Base-by-base conservation (phyloP, 75 land plant genomes). In the Isoetes taiwanensis region DNA sequence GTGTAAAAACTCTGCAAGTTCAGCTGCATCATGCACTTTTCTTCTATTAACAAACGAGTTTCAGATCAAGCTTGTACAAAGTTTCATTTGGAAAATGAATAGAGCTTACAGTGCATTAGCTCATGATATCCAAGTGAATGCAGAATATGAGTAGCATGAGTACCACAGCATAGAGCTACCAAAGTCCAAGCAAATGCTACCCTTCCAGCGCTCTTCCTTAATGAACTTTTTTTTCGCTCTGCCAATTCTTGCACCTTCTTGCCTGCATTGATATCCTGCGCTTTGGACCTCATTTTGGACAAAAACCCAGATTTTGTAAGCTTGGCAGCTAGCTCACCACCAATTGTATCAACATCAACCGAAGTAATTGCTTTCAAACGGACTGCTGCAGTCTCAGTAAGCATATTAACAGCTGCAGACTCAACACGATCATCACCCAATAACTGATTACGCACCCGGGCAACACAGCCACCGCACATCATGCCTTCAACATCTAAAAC, bases 391-490 rank as follows among this genome's bases (percentile, higher is more conserved):
- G 96, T 84, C 70, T 93, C 98, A 11, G 90, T 84, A 66, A 93
- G 30, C 85, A 93, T 63, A 55, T 93, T 93, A 43, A 93, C 99
- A 30, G 75, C 96, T 0, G 62, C 96, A 5, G 86, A 80, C 3
- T 78, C 82, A 20, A 94, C 99, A 5, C 80, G 74, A 9, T 70
- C 74, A 28, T 94, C 85, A 25, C 81, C 5, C 0, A 63, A n/a
- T 12, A 94, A 62, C 28, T 83, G 57, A 25, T 73, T 59, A 34
- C 77, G 78, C 37, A 94, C 96, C 14, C 99, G 86, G 0, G 90
- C 68, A 0, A 75, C 99, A 59, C 99, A 94, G 21, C 69, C 90
- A 25, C 96, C 99, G 72, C 99, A 94, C 96, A 88, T 84, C 99
- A 94, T 94, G 2, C 99, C 99, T 37, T 74, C 37, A 25, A 94